Conservation (phyloP, 2,329 filamentous ascomycete genomes). For the Paecilomyces dactylethromorphus region DNA sequence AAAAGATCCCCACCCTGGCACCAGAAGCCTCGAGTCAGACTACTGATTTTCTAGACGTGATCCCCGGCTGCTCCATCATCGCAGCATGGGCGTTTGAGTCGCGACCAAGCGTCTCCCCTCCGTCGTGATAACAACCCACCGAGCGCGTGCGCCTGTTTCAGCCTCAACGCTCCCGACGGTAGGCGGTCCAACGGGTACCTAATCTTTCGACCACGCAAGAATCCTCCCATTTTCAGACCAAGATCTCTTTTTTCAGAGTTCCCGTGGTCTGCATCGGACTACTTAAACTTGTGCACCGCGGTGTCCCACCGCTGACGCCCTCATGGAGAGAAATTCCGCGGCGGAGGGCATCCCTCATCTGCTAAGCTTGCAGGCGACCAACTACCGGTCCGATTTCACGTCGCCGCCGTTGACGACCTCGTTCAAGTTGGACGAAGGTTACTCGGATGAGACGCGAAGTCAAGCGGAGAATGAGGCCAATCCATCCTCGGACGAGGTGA, state of each 20-base stretch:
- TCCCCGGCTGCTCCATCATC: background rate
- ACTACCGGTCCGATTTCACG: slow-evolving; percentile 20
- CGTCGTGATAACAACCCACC: background rate
- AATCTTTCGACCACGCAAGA: background rate
- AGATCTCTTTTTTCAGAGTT: background rate
- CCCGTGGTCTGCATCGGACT: background rate
- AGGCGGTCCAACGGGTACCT: background rate
- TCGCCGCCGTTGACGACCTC: slow-evolving; percentile 28
- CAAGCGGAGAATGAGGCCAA: slow-evolving; percentile 35
- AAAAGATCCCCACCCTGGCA: background rate
- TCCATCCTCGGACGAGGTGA: slow-evolving; percentile 27
- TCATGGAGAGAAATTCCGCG: slow-evolving; percentile 24
- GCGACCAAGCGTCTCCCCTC: background rate
- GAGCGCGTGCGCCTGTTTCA: background rate
- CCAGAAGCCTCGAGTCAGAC: background rate
- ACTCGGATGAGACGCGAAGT: slow-evolving; percentile 66
- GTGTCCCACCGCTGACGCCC: slow-evolving; percentile 2
- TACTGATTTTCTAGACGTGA: background rate
- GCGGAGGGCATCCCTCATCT: slow-evolving; percentile 16
- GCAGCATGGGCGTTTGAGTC: background rate
- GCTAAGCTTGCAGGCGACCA: slow-evolving; percentile 18
- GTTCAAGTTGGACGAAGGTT: slow-evolving; percentile 72
- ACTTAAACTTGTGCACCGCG: too few species aligned
- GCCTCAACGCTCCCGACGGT: background rate
- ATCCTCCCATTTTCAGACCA: background rate